Percentiles rank a stretch among this genome's conserved stretches.
These are phyloP conservation scores for Eimeria tenella DNA, from an alignment of 169 alveolate genomes.

Conservation along the genomic window DNA sequence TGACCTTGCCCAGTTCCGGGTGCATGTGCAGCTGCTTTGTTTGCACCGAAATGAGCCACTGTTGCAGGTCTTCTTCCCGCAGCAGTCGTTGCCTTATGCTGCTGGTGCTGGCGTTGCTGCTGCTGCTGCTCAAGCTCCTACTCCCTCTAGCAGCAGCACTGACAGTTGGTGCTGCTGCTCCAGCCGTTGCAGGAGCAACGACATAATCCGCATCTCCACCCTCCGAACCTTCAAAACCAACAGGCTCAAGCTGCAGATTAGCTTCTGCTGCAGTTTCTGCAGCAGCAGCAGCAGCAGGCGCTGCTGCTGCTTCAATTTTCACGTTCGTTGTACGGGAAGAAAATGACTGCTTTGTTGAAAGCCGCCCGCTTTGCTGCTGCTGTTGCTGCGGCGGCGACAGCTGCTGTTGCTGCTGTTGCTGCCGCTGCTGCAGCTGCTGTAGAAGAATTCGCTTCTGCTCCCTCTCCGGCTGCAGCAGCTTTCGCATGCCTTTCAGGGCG, in stretches of 20 bases:
- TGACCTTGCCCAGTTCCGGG: neutral
- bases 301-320: neutral
- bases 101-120: constrained; percentile 20
- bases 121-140: neutral
- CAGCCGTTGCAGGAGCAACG: neutral
- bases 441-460: neutral
- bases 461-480: constrained; percentile 40
- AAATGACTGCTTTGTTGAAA: neutral
- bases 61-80: neutral
- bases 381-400: constrained; percentile 18
- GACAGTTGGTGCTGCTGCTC: neutral
- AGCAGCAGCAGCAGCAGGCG: constrained; percentile 5
- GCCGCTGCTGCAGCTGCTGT: neutral
- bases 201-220: too few species aligned
- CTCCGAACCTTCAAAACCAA: too few species aligned
- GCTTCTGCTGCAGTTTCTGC: neutral
- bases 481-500: neutral
- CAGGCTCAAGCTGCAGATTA: too few species aligned
- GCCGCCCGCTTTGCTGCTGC: neutral
- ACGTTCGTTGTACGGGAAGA: too few species aligned
- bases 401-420: neutral
- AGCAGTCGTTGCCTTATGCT: neutral
- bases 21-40: neutral
- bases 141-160: neutral
- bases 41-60: neutral